Evolutionary conservation across 2,329 filamentous ascomycete genomes (phyloP), one percentile per base, ranked within the genome.

Genomic region (Fusarium sp.): DNA sequence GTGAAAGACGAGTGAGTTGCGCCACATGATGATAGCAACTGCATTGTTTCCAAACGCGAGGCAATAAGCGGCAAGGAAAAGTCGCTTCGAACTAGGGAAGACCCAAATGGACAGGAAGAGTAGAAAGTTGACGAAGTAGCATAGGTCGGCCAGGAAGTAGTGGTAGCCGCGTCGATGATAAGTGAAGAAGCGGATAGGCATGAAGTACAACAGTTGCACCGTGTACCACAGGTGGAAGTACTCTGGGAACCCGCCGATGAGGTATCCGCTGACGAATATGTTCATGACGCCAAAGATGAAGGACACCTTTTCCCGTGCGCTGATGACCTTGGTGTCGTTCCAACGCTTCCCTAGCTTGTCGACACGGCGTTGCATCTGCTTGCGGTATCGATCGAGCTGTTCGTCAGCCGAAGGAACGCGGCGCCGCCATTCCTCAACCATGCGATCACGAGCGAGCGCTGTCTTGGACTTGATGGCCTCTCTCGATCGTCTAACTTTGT

Each of bases 21-120:
- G 92, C 97, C 97, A 99, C 95, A 99, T 97, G 81, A 97, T 95
- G 82, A 99, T 98, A 14, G 97, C 97, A 56, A 98, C 92, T 22
- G 97, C 97, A 81, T 99, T 99, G 84, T 99, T 99, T 73, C 97
- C 97, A 80, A 94, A 97, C 11, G 95, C 94, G 36, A 99, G 87
- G 79, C 97, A 98, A 83, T 95, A 99, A 1, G 94, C 93, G 75
- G 95, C 92, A 74, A 97, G 97, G 82, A 99, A 95, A 18, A 99
- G 89, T 52, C 96, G 92, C 83, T 97, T 98, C 14, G 95, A 98
- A 61, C 89, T 86, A 0, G 97, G 97, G 79, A 98, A 98, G 36
- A 93, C 88, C 95, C 96, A 99, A 60, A 99, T 90, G 77, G 91
- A 94, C 69, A 97, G 86, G 73, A 96, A 87, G 35, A 94, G 86